phyloP scores from a whole-genome alignment of 2,329 filamentous ascomycete genomes.

The Aspergillus uvarum region DNA sequence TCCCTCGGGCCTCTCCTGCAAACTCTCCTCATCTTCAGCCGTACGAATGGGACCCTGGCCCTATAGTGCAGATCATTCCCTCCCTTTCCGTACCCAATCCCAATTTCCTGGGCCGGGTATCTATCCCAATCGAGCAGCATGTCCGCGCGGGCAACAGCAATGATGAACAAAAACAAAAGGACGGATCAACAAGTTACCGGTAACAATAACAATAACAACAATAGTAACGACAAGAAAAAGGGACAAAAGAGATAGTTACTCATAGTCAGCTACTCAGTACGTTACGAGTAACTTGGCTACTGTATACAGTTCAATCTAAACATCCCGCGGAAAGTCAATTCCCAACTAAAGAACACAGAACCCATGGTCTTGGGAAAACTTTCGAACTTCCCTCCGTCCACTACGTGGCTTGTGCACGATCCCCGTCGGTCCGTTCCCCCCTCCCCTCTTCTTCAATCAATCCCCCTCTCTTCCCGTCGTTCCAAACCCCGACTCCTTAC shows the following conservation, averaged over 20 bases:
- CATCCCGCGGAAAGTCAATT: neutral
- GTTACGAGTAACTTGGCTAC: too few relatives aligned
- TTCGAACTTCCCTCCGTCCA: neutral
- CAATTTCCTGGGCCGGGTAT: neutral
- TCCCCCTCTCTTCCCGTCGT: neutral
- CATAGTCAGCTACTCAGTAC: too few relatives aligned
- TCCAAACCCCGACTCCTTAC: neutral
- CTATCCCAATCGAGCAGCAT: slow-evolving; percentile 15
- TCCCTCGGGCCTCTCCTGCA: too few relatives aligned
- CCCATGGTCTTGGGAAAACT: neutral
- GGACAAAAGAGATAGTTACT: too few relatives aligned
- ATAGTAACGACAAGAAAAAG: neutral
- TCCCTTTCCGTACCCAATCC: neutral
- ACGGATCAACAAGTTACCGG: neutral
- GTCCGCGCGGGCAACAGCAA: slow-evolving; percentile 8
- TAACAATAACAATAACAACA: neutral
- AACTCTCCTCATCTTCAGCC: too few relatives aligned
- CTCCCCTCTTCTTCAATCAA: too few relatives aligned
- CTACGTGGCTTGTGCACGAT: neutral
- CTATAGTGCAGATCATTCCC: slow-evolving; percentile 1
- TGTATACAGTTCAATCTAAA: too few relatives aligned
- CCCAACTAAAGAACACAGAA: neutral
- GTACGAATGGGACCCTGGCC: neutral
- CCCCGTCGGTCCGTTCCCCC: neutral
- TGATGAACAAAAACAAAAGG: neutral